phyloP scores from a whole-genome alignment of 176 grass and related monocot species.

The Rhynchospora tenuis region DNA sequence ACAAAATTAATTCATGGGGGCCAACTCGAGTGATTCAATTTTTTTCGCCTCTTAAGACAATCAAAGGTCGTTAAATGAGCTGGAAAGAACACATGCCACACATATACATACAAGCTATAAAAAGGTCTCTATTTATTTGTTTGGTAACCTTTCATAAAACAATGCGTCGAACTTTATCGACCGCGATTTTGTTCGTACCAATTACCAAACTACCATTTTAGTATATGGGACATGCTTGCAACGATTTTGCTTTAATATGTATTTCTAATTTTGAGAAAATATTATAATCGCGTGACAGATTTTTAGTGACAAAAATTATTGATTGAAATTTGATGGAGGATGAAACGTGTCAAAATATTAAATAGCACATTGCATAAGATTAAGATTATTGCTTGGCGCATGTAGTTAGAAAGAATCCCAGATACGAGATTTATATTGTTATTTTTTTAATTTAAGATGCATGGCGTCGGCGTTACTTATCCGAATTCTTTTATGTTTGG shows the following conservation, averaged over 20 bases:
- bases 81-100: conserved; percentile 2
- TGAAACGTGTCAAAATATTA: neutral
- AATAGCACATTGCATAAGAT: neutral
- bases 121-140: neutral
- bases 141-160: neutral
- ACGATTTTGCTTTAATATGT: neutral
- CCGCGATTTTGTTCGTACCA: neutral
- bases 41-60: neutral
- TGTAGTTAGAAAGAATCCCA: neutral
- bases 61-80: neutral
- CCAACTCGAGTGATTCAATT: neutral
- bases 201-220: neutral
- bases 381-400: neutral
- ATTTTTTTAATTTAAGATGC: neutral
- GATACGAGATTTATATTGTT: neutral
- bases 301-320: neutral
- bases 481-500: too few species aligned
- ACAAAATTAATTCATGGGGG: neutral
- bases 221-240: neutral
- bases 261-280: neutral
- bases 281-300: neutral
- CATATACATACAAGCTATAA: neutral
- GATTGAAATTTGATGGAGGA: neutral
- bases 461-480: neutral
- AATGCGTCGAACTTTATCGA: neutral